Evolutionary conservation across 352 stramenopile genomes (phyloP), one percentile per base, ranked within the genome.

Genomic region (Phytopythium cucurbitacearum): DNA sequence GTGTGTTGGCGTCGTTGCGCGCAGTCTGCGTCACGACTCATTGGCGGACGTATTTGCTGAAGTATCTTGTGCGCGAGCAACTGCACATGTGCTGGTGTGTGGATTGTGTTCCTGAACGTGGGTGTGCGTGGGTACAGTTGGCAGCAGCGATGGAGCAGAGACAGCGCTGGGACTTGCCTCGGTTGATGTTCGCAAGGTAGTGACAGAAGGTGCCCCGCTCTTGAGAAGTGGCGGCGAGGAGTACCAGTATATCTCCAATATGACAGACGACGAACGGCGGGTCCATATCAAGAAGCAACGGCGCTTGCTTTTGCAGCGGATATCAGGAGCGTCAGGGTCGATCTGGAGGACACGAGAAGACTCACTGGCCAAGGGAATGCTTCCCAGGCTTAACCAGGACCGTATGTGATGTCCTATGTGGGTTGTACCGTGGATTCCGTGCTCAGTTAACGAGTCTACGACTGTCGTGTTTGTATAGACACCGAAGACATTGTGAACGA

Each of bases 191-290:
- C 42, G 58, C 0, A 59, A 62, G 1, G 78, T 94, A 48, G 68
- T 94, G 42, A 52, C 50, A 1, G 64, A 90, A 13, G 85, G 80
- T 4, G 76, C 80, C 10, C 80, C 85, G 28, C 42, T 94, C 37
- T 44, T 94, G 33, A 73, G 81, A 7, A 92, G 76, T 48, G 85
- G 85, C 21, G 85, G 85, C 32, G 78, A 94, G 78, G 85, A 92
- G 57, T 94, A 94, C 51, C 57, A 73, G 48, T 94, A 92, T 61
- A 34, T 63, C 33, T 78, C 69, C 5, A 77, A 91, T 36, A 40
- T 89, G 37, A 80, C 67, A 21, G 71, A 78, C 0, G 67, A 78
- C 21, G 64, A 86, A 56, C 80, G 83, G 12, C 63, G 67, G 0
- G 6, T 73, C 37, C 69, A 88, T 46, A 75, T 67, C 21, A 53